phyloP scores from a whole-genome alignment of 352 stramenopile species.

The Phytopythium aichiense region DNA sequence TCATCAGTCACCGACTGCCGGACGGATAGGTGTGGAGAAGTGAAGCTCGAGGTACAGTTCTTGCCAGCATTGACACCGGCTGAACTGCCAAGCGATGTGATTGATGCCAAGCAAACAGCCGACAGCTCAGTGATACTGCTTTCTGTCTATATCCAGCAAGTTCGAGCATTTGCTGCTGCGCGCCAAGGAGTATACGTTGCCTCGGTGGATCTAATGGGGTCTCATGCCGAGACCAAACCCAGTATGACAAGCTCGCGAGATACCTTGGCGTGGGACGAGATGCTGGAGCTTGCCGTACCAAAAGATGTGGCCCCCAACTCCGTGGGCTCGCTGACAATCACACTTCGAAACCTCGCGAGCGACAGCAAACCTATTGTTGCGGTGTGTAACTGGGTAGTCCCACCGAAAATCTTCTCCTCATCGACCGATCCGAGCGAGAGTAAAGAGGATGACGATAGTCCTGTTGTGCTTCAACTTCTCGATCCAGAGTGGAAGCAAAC shows the following conservation, averaged over 20 bases:
- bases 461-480: constrained; percentile 2
- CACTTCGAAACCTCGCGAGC: background rate
- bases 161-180: constrained; percentile 7
- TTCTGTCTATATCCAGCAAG: constrained; percentile 10
- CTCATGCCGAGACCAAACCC: constrained; percentile 23
- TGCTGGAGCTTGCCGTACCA: background rate
- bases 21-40: constrained; percentile 12
- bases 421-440: background rate
- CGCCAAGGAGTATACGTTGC: constrained; percentile 11
- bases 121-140: background rate
- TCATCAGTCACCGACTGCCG: background rate
- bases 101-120: background rate
- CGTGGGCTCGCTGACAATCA: background rate
- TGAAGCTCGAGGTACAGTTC: constrained; percentile 43
- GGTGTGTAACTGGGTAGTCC: background rate
- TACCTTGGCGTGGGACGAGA: constrained; percentile 1
- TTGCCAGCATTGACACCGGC: constrained; percentile 12
- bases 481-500: constrained; percentile 1
- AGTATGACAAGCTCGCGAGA: background rate
- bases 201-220: constrained; percentile 14
- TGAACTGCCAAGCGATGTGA: background rate
- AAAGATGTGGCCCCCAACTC: background rate
- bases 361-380: background rate
- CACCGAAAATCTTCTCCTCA: background rate
- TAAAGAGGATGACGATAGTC: background rate